Evolutionary conservation across 2,329 filamentous ascomycete species (phyloP), one percentile per base, ranked within the genome.

Genomic region (Fusarium staphyleae): DNA sequence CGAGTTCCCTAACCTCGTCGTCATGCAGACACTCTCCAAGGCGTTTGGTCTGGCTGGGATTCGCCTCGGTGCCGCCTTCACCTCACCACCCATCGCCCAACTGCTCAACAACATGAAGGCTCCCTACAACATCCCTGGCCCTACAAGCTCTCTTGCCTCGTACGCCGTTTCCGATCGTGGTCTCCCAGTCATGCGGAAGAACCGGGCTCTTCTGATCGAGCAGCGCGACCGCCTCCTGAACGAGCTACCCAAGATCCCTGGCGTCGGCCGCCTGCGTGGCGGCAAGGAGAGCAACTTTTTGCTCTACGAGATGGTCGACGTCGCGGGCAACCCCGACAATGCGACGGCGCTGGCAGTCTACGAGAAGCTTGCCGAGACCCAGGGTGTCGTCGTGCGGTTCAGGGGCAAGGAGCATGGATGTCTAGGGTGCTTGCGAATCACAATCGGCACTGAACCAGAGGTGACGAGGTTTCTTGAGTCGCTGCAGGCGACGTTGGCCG

Each of bases 21-120:
- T 99, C 51, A 91, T 98, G 90, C 95, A 99, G 79, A 99, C 95
- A 1, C 82, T 98, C n/a, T 96, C 90, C 68, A 99, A 99, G 74
- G 95, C 92, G 0, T 99, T 99, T 70, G 95, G 95, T 22, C 84
- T 99, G 69, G 95, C 95, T 4, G 95, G 93, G 43, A 96, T 99
- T 70, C 83, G 95, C 13, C 81, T 99, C 1, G 95, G 95, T 39
- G 90, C 87, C 7, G 91, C 91, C 1, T 99, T 97, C 71, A 84
- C 90, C 5, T 84, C 86, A 9, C 81, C 86, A 0, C 81, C 86
- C 5, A 87, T 99, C 57, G 92, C 93, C 2, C 75, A 77, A 13
- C 79, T 99, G 11, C 81, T 99, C 48, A 99, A 99, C 77, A 92
- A 83, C 70, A 81, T 99, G 68, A 98, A 98, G 76, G 93, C 95